These are phyloP conservation scores for Claviceps pazoutovae DNA, from an alignment of 2,329 filamentous ascomycete species.

Conservation along the genomic window DNA sequence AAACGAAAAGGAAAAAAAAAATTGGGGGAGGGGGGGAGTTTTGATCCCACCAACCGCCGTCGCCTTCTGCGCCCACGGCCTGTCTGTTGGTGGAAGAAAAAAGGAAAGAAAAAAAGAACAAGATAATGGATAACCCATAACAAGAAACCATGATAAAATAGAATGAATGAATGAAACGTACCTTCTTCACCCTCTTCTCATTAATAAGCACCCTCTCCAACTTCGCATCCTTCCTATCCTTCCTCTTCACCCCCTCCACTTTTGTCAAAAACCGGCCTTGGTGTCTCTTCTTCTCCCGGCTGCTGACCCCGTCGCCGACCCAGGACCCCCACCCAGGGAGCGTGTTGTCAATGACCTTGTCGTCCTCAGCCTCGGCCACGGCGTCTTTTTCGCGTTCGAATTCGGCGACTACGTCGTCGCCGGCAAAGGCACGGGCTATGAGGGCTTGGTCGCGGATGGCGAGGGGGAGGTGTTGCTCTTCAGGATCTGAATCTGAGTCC, in stretches of 20 bases:
- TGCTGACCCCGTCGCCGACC: conserved; percentile 71
- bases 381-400: conserved; percentile 72
- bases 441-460: conserved; percentile 50
- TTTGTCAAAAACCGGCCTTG: conserved; percentile 49
- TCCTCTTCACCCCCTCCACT: conserved; percentile 58
- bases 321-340: conserved; percentile 90
- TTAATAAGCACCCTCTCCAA: conserved; percentile 79
- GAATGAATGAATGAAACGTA: conserved; percentile 22
- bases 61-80: neutral
- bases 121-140: neutral
- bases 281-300: conserved; percentile 51
- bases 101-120: neutral
- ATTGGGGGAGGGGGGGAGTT: too few relatives aligned
- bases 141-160: too few relatives aligned
- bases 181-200: conserved; percentile 82
- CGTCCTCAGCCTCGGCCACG: conserved; percentile 60
- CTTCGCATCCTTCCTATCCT: conserved; percentile 69
- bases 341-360: conserved; percentile 70
- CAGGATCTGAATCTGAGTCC: conserved; percentile 29
- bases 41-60: too few relatives aligned
- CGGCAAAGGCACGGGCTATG: conserved; percentile 74
- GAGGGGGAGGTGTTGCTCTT: conserved; percentile 39
- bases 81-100: neutral
- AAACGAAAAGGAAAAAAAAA: too few relatives aligned
- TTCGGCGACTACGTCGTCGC: conserved; percentile 67